These are phyloP conservation scores for Nepenthes gracilis DNA, from an alignment of 148 eudicot species.

Conservation along the genomic window DNA sequence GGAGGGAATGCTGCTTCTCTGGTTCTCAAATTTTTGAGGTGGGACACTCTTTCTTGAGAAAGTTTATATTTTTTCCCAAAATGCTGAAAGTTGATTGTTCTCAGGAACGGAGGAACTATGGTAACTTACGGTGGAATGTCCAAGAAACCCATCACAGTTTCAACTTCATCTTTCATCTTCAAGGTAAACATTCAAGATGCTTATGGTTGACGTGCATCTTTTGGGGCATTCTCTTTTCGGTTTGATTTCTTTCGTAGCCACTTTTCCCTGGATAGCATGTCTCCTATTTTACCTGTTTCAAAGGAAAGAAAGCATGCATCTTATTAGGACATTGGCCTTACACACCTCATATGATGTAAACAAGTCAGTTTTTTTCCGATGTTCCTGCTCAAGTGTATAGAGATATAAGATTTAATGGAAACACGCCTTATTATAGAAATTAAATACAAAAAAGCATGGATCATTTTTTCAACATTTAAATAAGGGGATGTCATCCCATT, in stretches of 20 bases:
- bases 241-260: not conserved
- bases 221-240: not conserved
- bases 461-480: too few relatives aligned
- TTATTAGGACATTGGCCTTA: too few relatives aligned
- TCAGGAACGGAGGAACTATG: slow-evolving; percentile 91
- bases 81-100: not conserved
- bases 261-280: not conserved
- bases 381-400: too few relatives aligned
- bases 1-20: slow-evolving; percentile 90
- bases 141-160: slow-evolving; percentile 68
- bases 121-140: slow-evolving; percentile 99
- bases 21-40: slow-evolving; percentile 84
- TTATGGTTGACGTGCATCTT: slow-evolving; percentile 3
- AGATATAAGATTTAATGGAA: too few relatives aligned
- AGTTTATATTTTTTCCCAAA: not conserved
- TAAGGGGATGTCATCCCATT: too few relatives aligned
- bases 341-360: too few relatives aligned
- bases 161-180: slow-evolving; percentile 88
- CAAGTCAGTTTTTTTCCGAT: too few relatives aligned
- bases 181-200: slow-evolving; percentile 34
- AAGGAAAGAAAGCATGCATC: too few relatives aligned
- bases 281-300: too few relatives aligned
- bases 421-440: too few relatives aligned
- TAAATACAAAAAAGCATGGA: too few relatives aligned
- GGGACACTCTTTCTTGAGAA: slow-evolving; percentile 1